phyloP scores from a whole-genome alignment of 169 alveolate species.

The Plasmodium vivax region DNA sequence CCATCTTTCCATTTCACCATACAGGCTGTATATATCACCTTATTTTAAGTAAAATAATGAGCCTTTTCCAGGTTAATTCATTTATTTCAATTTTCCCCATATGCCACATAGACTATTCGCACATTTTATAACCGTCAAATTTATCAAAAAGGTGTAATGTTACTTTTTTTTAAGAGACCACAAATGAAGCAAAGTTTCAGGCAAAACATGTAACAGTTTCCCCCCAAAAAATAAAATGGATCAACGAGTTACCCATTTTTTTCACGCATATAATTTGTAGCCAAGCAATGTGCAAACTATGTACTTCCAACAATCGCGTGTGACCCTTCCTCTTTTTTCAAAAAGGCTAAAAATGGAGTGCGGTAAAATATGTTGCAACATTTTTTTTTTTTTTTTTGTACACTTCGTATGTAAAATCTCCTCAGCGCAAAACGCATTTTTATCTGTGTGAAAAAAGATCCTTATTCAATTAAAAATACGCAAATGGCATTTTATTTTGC shows the following conservation, averaged over 20 bases:
- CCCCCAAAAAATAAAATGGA: background rate
- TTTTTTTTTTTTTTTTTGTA: background rate
- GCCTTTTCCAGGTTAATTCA: background rate
- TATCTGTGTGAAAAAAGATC: background rate
- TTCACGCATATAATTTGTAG: background rate
- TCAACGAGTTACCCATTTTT: background rate
- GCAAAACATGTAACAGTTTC: background rate
- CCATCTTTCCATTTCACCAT: background rate
- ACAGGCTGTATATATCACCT: background rate
- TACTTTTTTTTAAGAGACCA: background rate
- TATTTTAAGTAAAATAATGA: background rate
- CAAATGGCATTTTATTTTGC: background rate
- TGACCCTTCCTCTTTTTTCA: background rate
- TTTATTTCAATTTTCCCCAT: background rate
- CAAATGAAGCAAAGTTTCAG: background rate
- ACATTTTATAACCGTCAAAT: background rate
- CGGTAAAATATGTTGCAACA: background rate
- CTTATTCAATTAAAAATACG: background rate
- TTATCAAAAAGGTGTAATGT: background rate
- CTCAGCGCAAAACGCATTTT: background rate
- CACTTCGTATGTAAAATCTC: background rate
- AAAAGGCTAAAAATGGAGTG: background rate
- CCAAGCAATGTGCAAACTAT: slow-evolving; percentile 3
- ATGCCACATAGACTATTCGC: background rate
- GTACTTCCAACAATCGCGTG: background rate